Evolutionary conservation across 805 yeast genomes (phyloP).

Genomic region (Cyberlindnera bimundalis): DNA sequence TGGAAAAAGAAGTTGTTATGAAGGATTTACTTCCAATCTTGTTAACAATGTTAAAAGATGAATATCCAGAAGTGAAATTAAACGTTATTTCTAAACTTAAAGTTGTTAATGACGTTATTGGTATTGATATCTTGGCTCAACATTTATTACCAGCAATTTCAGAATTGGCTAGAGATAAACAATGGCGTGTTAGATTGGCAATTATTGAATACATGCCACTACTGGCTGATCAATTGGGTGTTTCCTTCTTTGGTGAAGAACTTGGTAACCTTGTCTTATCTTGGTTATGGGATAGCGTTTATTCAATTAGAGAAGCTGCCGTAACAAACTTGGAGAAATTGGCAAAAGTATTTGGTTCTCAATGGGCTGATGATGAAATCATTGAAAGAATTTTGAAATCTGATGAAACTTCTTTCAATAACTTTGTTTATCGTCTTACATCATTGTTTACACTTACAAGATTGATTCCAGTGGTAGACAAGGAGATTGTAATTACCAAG

Average conservation of each 20-base stretch:
- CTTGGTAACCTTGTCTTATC: constrained; percentile 86
- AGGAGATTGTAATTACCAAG: constrained; percentile 52
- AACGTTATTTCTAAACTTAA: constrained; percentile 91
- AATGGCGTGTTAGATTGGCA: constrained; percentile 97
- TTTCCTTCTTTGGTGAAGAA: constrained; percentile 87
- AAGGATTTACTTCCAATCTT: constrained; percentile 83
- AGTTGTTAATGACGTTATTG: constrained; percentile 90
- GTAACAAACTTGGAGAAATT: constrained; percentile 76
- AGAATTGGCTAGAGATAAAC: constrained; percentile 91
- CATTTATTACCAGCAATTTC: constrained; percentile 92
- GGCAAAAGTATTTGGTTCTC: constrained; percentile 84
- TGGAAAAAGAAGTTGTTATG: constrained; percentile 81
- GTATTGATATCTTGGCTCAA: constrained; percentile 82
- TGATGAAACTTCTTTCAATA: constrained; percentile 40
- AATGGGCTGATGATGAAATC: constrained; percentile 88
- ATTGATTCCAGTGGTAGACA: constrained; percentile 67
- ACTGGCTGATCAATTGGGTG: constrained; percentile 91
- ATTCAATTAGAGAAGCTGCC: constrained; percentile 95
- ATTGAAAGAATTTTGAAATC: constrained; percentile 65
- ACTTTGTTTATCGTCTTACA: constrained; percentile 90
- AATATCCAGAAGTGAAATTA: constrained; percentile 91
- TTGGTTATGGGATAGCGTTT: constrained; percentile 99
- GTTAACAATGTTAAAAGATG: constrained; percentile 92
- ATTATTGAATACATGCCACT: constrained; percentile 95
- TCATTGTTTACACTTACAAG: constrained; percentile 85